These are phyloP conservation scores for Aspergillus ellipticus DNA, from an alignment of 495 filamentous ascomycete genomes.

Conservation along the genomic window DNA sequence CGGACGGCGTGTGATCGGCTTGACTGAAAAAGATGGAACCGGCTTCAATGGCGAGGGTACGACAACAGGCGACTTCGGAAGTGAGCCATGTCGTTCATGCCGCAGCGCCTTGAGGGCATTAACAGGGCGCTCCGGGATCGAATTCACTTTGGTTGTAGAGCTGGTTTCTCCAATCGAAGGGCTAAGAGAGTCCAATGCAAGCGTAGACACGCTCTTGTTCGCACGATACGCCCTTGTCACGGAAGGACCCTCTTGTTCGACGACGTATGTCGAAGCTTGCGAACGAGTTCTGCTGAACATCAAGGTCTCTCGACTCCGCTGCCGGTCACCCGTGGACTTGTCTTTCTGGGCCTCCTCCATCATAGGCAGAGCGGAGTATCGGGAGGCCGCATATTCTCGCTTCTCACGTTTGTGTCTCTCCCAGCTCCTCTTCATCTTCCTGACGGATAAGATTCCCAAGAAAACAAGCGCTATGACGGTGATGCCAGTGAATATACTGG, in stretches of 20 bases:
- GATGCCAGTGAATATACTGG: conserved; percentile 13
- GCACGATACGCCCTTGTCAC: conserved; percentile 17
- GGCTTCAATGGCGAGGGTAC: conserved; percentile 12
- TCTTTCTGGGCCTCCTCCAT: background rate
- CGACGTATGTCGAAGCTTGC: conserved; percentile 7
- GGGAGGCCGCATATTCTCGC: conserved; percentile 13
- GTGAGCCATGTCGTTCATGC: conserved; percentile 8
- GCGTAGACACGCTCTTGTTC: conserved; percentile 1
- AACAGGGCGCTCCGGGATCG: conserved; percentile 4
- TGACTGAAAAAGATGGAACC: conserved; percentile 10
- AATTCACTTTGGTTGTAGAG: background rate
- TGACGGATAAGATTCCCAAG: conserved; percentile 11
- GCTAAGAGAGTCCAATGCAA: background rate
- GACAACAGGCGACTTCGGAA: conserved; percentile 13
- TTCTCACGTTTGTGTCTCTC: conserved; percentile 9
- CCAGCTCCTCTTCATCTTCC: conserved; percentile 10
- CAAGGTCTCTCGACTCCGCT: conserved; percentile 10
- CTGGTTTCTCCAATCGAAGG: background rate
- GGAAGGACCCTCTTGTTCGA: conserved; percentile 12
- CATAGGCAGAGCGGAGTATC: background rate
- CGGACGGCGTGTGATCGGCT: background rate
- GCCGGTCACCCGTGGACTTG: background rate
- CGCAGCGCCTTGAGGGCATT: background rate
- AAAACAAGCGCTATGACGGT: conserved; percentile 13
- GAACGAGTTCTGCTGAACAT: conserved; percentile 14